Evolutionary conservation across 106 monocot species (phyloP), one percentile per base, ranked within the genome.

Genomic region (Dendrobium huoshanense): DNA sequence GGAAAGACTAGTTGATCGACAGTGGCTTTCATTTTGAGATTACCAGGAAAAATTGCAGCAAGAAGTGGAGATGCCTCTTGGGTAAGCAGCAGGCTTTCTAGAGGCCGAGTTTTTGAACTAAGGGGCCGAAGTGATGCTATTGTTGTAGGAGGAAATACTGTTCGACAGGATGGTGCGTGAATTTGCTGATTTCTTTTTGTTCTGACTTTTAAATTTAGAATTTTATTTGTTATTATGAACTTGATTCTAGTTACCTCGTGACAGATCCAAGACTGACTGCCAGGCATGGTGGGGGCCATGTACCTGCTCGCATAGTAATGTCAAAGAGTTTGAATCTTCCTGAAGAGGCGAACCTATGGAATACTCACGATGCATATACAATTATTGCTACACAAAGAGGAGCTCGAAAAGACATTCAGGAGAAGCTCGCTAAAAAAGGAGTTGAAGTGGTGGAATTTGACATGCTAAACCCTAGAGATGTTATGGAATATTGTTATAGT

Each of bases 361-460:
- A 93, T 84, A 90, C 87, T 27, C 41, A 73, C 86, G 95, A 99
- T 86, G 95, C 99, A 77, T 95, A 91, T 72, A 99, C 99, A 18
- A 99, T 95, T 80, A 90, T 99, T 82, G 90, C 80, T 51, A 99
- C 99, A 55, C 99, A 99, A 83, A 87, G 95, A 70, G 99, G 99
- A 83, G 99, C 91, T 79, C 64, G 91, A 41, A 95, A 85, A 74
- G 88, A 93, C 45, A 78, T 99, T 75, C 95, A 95, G 73, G 75
- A 87, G 80, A 83, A 84, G 67, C 95, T 99, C 85, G 90, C 95
- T 31, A 85, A 61, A 41, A 99, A 99, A 87, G 99, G 95, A 70
- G 99, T 99, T 82, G 95, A 99, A 84, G 95, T 99, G 54, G 91
- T 99, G 37, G 99, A 99, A 78, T 99, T 99, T 88, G 99, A 95